Percentiles rank a stretch among this genome's conserved stretches.
Conservation (phyloP, 306 rosid genomes). For the Fragaria iinumae region DNA sequence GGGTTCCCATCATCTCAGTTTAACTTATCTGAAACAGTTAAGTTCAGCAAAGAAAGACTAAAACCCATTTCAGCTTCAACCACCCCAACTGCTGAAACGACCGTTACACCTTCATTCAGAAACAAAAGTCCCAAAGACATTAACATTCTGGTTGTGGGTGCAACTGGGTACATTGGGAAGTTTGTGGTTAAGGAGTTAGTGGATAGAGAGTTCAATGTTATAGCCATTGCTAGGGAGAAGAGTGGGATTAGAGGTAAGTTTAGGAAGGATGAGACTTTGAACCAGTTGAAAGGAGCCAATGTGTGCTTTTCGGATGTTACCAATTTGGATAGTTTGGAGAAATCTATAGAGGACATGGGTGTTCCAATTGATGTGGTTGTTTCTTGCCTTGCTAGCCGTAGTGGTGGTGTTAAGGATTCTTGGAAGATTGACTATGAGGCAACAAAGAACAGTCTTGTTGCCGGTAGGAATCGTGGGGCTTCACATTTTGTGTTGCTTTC, state of each 20-base stretch:
- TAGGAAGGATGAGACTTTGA: conserved; percentile 55
- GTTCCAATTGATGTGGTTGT: conserved; percentile 74
- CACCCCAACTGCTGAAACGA: conserved; percentile 38
- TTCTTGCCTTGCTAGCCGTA: conserved; percentile 92
- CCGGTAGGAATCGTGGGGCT: conserved; percentile 81
- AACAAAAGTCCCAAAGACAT: conserved; percentile 66
- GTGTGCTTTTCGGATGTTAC: conserved; percentile 87
- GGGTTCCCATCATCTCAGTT: conserved; percentile 30
- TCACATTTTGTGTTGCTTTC: conserved; percentile 90
- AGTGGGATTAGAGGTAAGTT: conserved; percentile 75
- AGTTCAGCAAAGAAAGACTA: conserved; percentile 35
- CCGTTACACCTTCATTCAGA: conserved; percentile 50
- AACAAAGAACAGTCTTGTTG: conserved; percentile 76
- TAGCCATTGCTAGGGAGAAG: conserved; percentile 76
- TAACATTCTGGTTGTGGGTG: conserved; percentile 76
- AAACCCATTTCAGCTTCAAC: conserved; percentile 50
- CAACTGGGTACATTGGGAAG: conserved; percentile 95
- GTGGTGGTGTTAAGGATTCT: conserved; percentile 90
- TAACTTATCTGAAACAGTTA: conserved; percentile 32
- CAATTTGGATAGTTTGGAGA: conserved; percentile 56
- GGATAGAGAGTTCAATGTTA: conserved; percentile 73
- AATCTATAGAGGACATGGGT: conserved; percentile 46
- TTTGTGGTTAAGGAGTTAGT: conserved; percentile 82
- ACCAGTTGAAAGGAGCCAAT: conserved; percentile 65
- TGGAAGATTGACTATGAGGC: conserved; percentile 99